Base-by-base conservation (phyloP, 164 flowering plant species). In the Berberis vulgaris region DNA sequence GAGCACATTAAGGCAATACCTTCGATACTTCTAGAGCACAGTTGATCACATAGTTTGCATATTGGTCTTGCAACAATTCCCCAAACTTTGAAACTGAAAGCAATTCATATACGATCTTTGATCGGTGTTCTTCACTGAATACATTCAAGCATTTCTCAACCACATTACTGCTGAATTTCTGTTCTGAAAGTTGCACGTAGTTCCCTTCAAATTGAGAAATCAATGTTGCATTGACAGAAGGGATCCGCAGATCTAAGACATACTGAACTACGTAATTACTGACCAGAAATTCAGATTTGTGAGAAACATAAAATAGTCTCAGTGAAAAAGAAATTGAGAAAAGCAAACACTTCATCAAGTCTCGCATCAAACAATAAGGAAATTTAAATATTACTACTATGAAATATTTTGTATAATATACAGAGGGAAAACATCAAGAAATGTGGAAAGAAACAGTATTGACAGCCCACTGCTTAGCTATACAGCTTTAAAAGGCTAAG, bases 101-200 rank as follows among this genome's bases (percentile, higher is more conserved):
- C 64, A 79, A 65, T 54, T 82, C 85, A 50, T 59, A 60, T 52
- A 82, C 75, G 66, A 82, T 78, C 45, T 40, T 69, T 41, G 76
- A 53, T 40, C 66, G 71, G 64, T 47, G 47, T n/a, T 74, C 81
- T 57, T 72, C 77, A 6, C 56, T 56, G 64, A 63, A 69, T 11
- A 61, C 52, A 40, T 60, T 63, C 45, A 82, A 76, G 54, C 82
- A 80, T 59, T 78, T 82, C 64, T 82, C 82, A 47, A 83, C 79
- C 3, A 83, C 84, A 50, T 83, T 80, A 64, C 87, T 81, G 66
- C 87, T 78, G 67, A 81, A 83, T 64, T 83, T 83, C 64, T 79
- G 81, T 40, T 39, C 72, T 6, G 84, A 73, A 46, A 83, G 84
- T 45, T 78, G 73, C 39, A 76, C 82, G 66, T 74, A 82, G 61